A percentile compares a stretch with the other conserved stretches of the same genome.
phyloP scores from a whole-genome alignment of 2,329 filamentous ascomycete species.

The Pseudofabraea citricarpa region DNA sequence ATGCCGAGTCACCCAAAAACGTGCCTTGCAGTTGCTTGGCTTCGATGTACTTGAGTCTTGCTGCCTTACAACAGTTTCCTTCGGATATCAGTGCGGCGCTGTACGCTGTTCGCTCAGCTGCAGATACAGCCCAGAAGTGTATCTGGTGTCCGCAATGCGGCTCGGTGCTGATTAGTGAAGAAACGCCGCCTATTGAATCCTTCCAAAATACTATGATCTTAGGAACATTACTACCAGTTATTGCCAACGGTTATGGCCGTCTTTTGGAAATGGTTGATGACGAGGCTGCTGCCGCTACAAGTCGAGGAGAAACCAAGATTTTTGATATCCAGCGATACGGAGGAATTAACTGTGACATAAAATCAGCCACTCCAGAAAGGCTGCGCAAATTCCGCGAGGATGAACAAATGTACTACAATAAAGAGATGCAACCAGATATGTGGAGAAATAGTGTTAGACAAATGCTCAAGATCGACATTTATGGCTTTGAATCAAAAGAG shows the following conservation, averaged over 20 bases:
- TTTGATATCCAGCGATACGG: constrained; percentile 25
- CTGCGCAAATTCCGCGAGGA: constrained; percentile 22
- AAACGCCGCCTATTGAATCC: constrained; percentile 38
- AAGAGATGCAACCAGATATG: constrained; percentile 43
- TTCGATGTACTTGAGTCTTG: constrained; percentile 25
- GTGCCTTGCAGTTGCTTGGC: constrained; percentile 22
- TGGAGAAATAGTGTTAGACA: constrained; percentile 52
- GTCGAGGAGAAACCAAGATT: constrained; percentile 31
- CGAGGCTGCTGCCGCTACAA: constrained; percentile 41
- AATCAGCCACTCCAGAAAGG: constrained; percentile 5
- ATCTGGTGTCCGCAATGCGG: constrained; percentile 48
- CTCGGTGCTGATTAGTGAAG: constrained; percentile 31
- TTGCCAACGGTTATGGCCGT: constrained; percentile 51
- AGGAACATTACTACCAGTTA: constrained; percentile 50
- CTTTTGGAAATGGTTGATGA: constrained; percentile 51
- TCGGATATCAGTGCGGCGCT: constrained; percentile 21
- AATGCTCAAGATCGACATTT: constrained; percentile 52
- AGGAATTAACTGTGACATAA: constrained; percentile 16
- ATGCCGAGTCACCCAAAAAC: constrained; percentile 2
- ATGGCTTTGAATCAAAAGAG: constrained; percentile 37
- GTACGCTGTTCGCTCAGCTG: constrained; percentile 20
- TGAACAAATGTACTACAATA: constrained; percentile 11
- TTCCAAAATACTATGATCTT: constrained; percentile 58
- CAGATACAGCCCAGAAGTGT: constrained; percentile 35
- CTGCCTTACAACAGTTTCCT: constrained; percentile 23